Conservation (phyloP, 75 land plant species). For the Cryptomeria japonica region DNA sequence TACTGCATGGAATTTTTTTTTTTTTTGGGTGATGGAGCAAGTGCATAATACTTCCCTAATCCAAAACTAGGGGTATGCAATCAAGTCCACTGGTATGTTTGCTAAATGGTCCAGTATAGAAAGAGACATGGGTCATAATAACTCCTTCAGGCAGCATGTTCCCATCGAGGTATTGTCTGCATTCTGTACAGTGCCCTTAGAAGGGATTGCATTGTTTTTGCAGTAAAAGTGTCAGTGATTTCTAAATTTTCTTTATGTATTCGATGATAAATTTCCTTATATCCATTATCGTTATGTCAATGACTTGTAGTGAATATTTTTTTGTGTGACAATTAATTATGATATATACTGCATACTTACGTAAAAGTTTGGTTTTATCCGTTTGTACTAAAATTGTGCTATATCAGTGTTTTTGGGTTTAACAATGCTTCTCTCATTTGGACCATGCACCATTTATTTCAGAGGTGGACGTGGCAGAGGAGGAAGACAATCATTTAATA, state of each 20-base stretch:
- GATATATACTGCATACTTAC: background rate
- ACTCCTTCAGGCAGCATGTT: background rate
- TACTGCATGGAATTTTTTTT: background rate
- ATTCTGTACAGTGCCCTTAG: background rate
- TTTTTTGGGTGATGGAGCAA: background rate
- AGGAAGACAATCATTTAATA: background rate
- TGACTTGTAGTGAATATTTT: background rate
- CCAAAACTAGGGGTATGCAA: background rate
- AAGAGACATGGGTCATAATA: background rate
- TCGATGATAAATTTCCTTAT: background rate
- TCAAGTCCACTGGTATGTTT: background rate
- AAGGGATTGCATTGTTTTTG: background rate
- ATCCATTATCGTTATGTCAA: background rate
- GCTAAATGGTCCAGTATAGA: background rate
- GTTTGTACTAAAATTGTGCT: background rate
- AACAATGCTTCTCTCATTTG: background rate
- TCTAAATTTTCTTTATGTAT: background rate
- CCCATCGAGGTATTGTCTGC: background rate
- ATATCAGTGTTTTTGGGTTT: background rate
- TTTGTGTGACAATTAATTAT: background rate
- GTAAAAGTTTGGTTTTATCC: background rate
- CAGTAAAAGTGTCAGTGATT: background rate
- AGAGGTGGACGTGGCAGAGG: slow-evolving; percentile 10
- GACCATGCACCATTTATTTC: background rate
- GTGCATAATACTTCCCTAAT: background rate